Conservation (phyloP, 164 flowering plant genomes). For the Nelumbo lutea region DNA sequence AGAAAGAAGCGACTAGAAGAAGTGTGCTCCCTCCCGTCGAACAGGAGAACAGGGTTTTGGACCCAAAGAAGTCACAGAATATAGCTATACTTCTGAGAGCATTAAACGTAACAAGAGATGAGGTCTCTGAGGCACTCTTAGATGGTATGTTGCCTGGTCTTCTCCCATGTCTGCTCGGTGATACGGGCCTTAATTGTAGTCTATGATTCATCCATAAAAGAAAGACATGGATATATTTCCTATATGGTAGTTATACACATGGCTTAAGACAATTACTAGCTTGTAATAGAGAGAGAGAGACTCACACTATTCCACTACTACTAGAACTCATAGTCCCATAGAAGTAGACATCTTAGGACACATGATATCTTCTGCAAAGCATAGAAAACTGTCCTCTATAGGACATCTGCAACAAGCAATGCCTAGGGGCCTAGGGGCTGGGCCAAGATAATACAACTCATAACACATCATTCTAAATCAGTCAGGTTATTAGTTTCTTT, state of each 20-base stretch:
- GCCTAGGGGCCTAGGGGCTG: neutral
- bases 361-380: neutral
- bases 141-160: constrained; percentile 55
- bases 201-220: neutral
- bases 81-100: constrained; percentile 92
- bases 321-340: neutral
- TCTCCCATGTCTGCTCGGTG: neutral
- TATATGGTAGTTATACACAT: neutral
- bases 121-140: constrained; percentile 84
- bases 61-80: constrained; percentile 98
- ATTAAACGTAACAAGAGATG: constrained; percentile 87
- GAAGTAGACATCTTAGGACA: neutral
- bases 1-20: constrained; percentile 56
- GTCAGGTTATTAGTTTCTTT: neutral
- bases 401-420: neutral
- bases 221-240: neutral
- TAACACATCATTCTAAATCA: neutral
- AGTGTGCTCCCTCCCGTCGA: constrained; percentile 54
- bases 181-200: neutral
- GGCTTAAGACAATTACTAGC: neutral
- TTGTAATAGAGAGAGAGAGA: too few species aligned
- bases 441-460: neutral
- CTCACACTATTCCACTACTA: too few species aligned
- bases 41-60: constrained; percentile 75
- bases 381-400: neutral